phyloP scores from a whole-genome alignment of 768 basidiomycete genomes.

The Boletellus ananiceps region DNA sequence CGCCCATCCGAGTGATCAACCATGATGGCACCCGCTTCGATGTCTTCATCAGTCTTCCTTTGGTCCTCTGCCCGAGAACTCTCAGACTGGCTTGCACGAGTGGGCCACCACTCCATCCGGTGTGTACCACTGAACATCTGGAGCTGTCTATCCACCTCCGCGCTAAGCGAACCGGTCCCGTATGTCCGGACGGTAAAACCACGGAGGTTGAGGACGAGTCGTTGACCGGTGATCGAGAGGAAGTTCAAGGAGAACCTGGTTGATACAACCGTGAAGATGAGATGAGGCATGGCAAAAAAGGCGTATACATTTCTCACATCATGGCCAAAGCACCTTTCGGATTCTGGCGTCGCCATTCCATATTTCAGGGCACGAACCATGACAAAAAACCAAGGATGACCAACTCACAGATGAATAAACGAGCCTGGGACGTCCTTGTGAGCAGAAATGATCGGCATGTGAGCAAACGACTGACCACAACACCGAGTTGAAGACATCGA shows the following conservation, averaged over 20 bases:
- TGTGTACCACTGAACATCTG: neutral
- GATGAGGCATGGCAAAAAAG: neutral
- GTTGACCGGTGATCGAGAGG: constrained; percentile 19
- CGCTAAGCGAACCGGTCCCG: constrained; percentile 1
- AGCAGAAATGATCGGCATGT: neutral
- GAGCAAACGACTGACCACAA: constrained; percentile 4
- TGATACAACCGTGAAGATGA: too few relatives aligned
- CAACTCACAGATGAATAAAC: neutral
- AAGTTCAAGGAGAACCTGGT: constrained; percentile 9
- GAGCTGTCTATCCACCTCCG: constrained; percentile 14
- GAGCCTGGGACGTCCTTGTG: neutral
- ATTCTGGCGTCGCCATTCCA: neutral
- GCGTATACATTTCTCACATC: neutral
- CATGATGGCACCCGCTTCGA: too few relatives aligned
- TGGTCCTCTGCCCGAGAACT: too few relatives aligned
- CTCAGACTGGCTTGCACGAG: neutral
- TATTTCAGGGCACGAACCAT: neutral
- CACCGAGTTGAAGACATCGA: neutral
- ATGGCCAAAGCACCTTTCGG: neutral
- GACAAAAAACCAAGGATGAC: too few relatives aligned
- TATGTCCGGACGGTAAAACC: constrained; percentile 7
- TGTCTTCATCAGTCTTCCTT: too few relatives aligned
- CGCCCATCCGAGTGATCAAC: too few relatives aligned
- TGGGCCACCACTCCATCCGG: neutral
- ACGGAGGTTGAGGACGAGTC: constrained; percentile 15